phyloP scores from a whole-genome alignment of 1,139 yeast species.

The Yamadazyma kanchanaburiensis region DNA sequence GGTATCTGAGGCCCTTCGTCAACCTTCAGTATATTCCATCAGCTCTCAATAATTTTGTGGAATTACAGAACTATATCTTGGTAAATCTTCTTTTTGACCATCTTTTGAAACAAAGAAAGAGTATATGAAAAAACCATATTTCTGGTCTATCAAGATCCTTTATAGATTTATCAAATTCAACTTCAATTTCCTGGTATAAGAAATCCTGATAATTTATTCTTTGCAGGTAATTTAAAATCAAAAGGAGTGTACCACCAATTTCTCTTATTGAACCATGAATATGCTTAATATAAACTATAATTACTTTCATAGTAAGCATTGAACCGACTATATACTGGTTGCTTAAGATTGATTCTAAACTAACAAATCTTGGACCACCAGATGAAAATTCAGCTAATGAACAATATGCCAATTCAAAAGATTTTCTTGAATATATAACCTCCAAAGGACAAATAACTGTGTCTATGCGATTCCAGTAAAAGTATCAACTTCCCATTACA shows the following conservation, averaged over 20 bases:
- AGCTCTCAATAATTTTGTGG: conserved; percentile 89
- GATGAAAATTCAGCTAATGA: conserved; percentile 85
- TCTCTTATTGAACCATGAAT: conserved; percentile 33
- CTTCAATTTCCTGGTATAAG: conserved; percentile 87
- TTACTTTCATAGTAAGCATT: conserved; percentile 75
- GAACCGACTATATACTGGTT: conserved; percentile 96
- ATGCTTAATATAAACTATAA: conserved; percentile 81
- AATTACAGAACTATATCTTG: conserved; percentile 62
- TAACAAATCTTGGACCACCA: conserved; percentile 82
- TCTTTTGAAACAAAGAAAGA: conserved; percentile 77
- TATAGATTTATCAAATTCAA: conserved; percentile 79
- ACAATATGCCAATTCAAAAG: conserved; percentile 90
- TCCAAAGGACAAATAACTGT: conserved; percentile 54
- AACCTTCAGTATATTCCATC: conserved; percentile 87
- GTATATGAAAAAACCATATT: conserved; percentile 75
- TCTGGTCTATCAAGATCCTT: conserved; percentile 60
- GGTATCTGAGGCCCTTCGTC: conserved; percentile 84
- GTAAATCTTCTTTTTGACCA: conserved; percentile 29
- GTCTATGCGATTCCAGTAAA: no score
- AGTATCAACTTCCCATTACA: conserved; percentile 1
- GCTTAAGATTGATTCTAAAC: conserved; percentile 83
- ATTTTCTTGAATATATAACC: conserved; percentile 87
- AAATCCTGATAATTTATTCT: conserved; percentile 58
- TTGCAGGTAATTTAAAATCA: conserved; percentile 52
- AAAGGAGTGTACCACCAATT: conserved; percentile 35